Evolutionary conservation across 169 alveolate genomes (phyloP).

Genomic region (Cryptosporidium ryanae): DNA sequence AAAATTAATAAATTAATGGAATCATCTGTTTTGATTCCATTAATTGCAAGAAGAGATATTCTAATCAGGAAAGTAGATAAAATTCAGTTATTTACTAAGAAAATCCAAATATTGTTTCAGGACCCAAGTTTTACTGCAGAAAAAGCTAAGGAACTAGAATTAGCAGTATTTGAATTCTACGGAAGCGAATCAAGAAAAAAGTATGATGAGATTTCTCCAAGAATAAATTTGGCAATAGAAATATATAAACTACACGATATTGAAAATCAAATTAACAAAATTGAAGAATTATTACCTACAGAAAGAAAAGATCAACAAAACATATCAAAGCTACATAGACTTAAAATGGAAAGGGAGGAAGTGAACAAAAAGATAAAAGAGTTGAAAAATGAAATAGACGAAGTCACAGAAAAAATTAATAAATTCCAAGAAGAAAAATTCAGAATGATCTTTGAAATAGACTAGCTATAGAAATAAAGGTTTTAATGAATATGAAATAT

Average conservation of each 20-base stretch:
- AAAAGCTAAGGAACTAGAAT: conserved; percentile 21
- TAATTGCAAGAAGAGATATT: conserved; percentile 8
- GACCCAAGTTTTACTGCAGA: conserved; percentile 56
- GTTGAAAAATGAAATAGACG: conserved; percentile 14
- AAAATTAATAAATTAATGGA: conserved; percentile 12
- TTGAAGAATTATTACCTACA: conserved; percentile 4
- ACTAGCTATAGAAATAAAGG: conserved; percentile 27
- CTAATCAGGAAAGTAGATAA: conserved; percentile 35
- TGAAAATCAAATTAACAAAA: conserved; percentile 4
- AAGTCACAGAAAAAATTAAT: not conserved
- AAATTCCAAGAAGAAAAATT: conserved; percentile 41
- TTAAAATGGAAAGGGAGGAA: conserved; percentile 5
- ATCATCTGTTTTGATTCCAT: conserved; percentile 5
- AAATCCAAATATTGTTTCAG: conserved; percentile 19
- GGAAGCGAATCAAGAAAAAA: conserved; percentile 15
- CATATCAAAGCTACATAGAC: conserved; percentile 5
- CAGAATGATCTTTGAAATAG: conserved; percentile 5
- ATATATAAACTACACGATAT: conserved; percentile 1
- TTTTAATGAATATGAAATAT: conserved; percentile 18
- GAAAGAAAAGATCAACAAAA: conserved; percentile 5
- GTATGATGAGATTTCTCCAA: conserved; percentile 31
- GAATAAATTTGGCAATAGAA: conserved; percentile 15
- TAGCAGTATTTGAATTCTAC: conserved; percentile 21
- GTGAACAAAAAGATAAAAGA: conserved; percentile 4
- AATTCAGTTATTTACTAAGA: conserved; percentile 1